phyloP scores from a whole-genome alignment of 345 rosid genomes.

The Arabidopsis suecica region DNA sequence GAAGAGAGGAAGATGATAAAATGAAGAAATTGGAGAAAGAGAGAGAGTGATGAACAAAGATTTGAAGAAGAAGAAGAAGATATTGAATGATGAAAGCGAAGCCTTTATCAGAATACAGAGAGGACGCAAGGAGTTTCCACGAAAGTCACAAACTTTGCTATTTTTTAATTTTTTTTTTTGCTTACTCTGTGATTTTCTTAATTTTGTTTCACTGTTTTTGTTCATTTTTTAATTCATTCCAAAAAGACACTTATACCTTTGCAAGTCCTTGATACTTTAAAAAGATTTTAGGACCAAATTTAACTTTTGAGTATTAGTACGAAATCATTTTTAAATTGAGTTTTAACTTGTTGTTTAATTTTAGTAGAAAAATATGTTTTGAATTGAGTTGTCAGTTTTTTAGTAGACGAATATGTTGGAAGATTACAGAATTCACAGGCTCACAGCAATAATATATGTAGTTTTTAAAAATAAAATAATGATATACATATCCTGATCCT shows the following conservation, averaged over 20 bases:
- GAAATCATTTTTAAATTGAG: slow-evolving; percentile 3
- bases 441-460: too few species aligned
- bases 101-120: slow-evolving; percentile 44
- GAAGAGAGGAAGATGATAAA: slow-evolving; percentile 6
- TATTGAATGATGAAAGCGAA: slow-evolving; percentile 40
- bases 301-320: background rate
- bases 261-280: slow-evolving; percentile 14
- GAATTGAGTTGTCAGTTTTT: background rate
- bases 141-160: slow-evolving; percentile 38
- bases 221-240: slow-evolving; percentile 10
- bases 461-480: too few species aligned
- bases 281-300: slow-evolving; percentile 22
- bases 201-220: background rate
- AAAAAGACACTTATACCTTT: slow-evolving; percentile 37
- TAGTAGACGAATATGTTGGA: background rate
- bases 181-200: background rate
- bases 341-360: too few species aligned
- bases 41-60: slow-evolving; percentile 1
- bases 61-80: slow-evolving; percentile 10
- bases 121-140: slow-evolving; percentile 42
- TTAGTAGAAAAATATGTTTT: too few species aligned
- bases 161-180: background rate
- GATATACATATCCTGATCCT: too few species aligned
- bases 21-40: slow-evolving; percentile 19
- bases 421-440: background rate